Base-by-base conservation (phyloP, 139 green algal genomes). In the Chlamydomonas schloesseri region DNA sequence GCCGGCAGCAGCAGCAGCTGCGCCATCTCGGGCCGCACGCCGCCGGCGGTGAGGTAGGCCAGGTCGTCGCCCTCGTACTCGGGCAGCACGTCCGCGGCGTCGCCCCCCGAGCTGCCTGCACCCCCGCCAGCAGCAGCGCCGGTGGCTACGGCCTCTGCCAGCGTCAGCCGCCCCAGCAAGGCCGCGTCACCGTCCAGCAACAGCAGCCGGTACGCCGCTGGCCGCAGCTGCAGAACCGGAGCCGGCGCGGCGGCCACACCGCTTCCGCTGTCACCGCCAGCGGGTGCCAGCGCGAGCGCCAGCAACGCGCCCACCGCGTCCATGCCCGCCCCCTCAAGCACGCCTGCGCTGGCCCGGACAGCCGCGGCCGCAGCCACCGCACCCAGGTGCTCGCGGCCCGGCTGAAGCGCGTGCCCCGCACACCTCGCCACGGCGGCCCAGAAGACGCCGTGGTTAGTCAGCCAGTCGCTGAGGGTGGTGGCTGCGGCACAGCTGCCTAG, bases 1-100 rank as follows among this genome's bases (percentile, higher is more conserved):
- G 47, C 13, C 37, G 64, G 23, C 29, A 64, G 47, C 79, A 87
- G 75, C 88, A 88, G 82, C 75, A 69, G 57, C 8, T 81, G 57
- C 64, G 84, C 84, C 89, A 92, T 92, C 50, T 88, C 84, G 13
- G 84, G 89, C 60, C 89, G 86, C 28, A 92, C 46, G 23, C 89
- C 89, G 26, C 86, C 84, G 3, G 83, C 73, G 0, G 73, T 36
- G 20, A 90, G 64, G 81, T 86, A 94, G 0, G 83, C 70, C 34
- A 87, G 84, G 33, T 84, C 84, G 46, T 88, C 87, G 5, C 87
- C 88, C 24, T 81, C 89, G 77, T 83, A 90, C 64, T 90, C 81
- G n/a, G 84, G 89, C 26, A 83, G 47, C 42, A 50, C 42, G n/a
- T 84, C 87, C 23, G 60, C 17, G 11, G 31, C 72, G 10, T 73